Base-by-base conservation (phyloP, 495 filamentous ascomycete species). In the Aspergillus funiculosus region DNA sequence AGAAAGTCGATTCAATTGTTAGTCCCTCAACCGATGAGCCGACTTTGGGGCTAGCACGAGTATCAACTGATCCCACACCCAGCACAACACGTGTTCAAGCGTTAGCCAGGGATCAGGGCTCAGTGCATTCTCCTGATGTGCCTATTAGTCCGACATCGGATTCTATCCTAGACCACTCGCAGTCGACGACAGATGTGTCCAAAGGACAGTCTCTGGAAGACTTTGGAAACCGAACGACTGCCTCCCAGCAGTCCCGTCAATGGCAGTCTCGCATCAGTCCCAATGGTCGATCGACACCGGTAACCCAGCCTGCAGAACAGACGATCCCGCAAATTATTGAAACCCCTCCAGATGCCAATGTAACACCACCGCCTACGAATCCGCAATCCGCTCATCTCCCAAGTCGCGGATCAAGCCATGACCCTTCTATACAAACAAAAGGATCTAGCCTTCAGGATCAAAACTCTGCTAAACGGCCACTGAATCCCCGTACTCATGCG, bases 41-140 rank as follows among this genome's bases (percentile, higher is more conserved):
- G 24, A 74, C 69, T 11, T 64, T 80, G 45, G 74, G 74, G n/a
- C 63, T 88, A 20, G 75, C 74, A 22, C 70, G 86, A 49, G 80
- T 87, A 1, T 80, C 86, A 53, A 89, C 88, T 6, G 89, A 95
- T 59, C 85, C 89, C 14, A 70, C 81, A 11, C 71, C 80, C 6
- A 62, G 59, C 29, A 38, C 41, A 29, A 59, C 54, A 8, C 58
- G 53, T 25, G 38, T 53, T 7, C 44, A 57, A 43, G 37, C 55
- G 19, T 57, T 57, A 19, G 42, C 69, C 18, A 60, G 51, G 32
- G 46, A 54, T 8, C 58, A 53, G 32, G 31, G 57, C 6, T 46
- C 59, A 18, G 53, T 58, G 10, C 51, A 54, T 19, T 18, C 56
- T 11, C 53, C 62, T 6, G 41, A 40, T 9, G 48, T 53, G 11